Evolutionary conservation across 257 asterid species (phyloP).

Genomic region (Oldenlandia corymbosa): DNA sequence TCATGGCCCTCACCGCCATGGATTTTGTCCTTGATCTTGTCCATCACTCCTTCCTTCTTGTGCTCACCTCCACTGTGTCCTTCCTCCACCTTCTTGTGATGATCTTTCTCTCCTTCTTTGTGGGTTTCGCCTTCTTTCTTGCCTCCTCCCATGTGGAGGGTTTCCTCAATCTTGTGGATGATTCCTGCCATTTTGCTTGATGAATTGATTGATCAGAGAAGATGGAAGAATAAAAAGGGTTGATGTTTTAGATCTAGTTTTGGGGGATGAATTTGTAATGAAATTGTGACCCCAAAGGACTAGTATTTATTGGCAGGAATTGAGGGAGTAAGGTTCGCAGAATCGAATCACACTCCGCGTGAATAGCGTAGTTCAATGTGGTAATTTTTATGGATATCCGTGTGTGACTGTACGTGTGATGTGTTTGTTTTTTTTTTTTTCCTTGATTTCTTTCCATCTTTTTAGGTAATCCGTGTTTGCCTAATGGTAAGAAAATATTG

Average conservation of each 20-base stretch:
- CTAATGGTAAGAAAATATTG: too few species aligned
- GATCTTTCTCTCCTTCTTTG: conserved; percentile 17
- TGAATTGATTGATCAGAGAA: not conserved
- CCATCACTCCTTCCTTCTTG: conserved; percentile 26
- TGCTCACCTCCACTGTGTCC: conserved; percentile 25
- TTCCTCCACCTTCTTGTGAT: conserved; percentile 24
- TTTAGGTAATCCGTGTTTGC: too few species aligned
- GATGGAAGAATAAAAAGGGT: not conserved
- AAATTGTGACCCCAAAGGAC: not conserved
- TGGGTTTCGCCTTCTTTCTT: conserved; percentile 44
- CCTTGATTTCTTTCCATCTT: too few species aligned
- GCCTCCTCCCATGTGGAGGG: conserved; percentile 57
- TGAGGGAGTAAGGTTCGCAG: not conserved
- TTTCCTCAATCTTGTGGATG: conserved; percentile 65
- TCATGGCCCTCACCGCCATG: conserved; percentile 23
- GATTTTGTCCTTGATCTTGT: conserved; percentile 30
- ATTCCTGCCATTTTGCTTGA: conserved; percentile 56
- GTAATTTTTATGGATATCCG: too few species aligned
- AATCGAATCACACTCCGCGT: conserved; percentile 10
- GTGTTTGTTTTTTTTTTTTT: too few species aligned
- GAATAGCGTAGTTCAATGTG: not conserved
- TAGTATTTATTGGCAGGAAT: not conserved
- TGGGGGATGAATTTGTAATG: not conserved
- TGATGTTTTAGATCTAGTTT: conserved; percentile 4
- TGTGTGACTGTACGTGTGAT: too few species aligned